Evolutionary conservation across 1,139 yeast species (phyloP), one percentile per base, ranked within the genome.

Genomic region (Saccharomyces hybrid): DNA sequence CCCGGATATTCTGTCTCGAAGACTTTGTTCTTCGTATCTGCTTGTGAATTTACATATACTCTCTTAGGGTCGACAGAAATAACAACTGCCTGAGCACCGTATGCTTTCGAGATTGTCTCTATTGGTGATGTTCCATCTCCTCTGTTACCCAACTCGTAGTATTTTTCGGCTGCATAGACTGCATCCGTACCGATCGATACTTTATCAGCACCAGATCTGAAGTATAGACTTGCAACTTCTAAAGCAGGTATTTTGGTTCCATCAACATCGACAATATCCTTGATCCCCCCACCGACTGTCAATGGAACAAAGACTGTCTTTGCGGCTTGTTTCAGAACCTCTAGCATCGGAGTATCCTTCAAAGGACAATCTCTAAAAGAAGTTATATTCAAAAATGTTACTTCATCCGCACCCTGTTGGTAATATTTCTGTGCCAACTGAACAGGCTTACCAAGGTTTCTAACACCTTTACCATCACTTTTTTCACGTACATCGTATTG

Each of bases 181-280:
- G 99, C 96, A 73, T 93, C 99, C n/a, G 96, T 83, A 11, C 99
- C 99, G 66, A 93, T 93, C 53, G 96, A 88, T 4, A 93, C 96
- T 69, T 93, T 93, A 71, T 93, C 99, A 11, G 99, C 99, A 55
- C 99, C 99, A 0, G 97, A 88, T 57, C 90, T 79, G 76, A 93
- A 93, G 69, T 93, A 93, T 61, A 89, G 75, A 50, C 88, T 82
- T 0, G 99, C 99, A 14, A 93, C 96, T 55, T 90, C 85, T 38
- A 86, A 80, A 0, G 99, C 98, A 8, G 96, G 84, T 14, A 88
- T 83, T 4, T 72, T 62, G 23, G 84, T 81, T 26, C 93, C 91
- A 59, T 80, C 87, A 0, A 96, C 95, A 63, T 93, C 98, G 31
- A 79, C 76, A 64, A 88, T 81, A 68, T 93, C 98, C 61, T 88